Evolutionary conservation across 2,329 filamentous ascomycete species (phyloP).

Genomic region (Alternaria dauci): DNA sequence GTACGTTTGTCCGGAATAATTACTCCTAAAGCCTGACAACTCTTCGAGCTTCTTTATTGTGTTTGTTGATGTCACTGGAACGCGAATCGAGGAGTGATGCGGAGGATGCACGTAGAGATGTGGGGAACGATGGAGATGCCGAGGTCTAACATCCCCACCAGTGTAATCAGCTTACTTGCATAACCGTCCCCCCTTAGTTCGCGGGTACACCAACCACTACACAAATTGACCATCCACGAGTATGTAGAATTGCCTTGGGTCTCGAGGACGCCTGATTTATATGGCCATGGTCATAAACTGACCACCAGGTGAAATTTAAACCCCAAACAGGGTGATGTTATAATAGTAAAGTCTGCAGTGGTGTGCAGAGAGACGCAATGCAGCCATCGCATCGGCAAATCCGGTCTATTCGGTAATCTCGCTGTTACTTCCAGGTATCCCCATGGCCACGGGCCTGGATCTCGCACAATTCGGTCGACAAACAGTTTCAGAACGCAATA

Average conservation of each 20-base stretch:
- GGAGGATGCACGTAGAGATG: not conserved
- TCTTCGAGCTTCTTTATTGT: not conserved
- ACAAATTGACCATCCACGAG: too few species aligned
- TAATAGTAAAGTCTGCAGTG: not conserved
- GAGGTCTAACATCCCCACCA: not conserved
- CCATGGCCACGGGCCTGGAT: not conserved
- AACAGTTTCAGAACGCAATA: not conserved
- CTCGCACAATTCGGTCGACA: not conserved
- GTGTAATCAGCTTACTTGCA: not conserved
- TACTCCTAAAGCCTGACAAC: not conserved
- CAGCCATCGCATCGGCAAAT: not conserved
- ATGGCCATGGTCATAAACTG: not conserved
- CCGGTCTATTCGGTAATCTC: constrained; percentile 1
- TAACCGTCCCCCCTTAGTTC: not conserved
- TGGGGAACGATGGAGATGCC: not conserved
- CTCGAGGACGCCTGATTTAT: too few species aligned
- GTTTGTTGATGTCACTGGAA: not conserved
- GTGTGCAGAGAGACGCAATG: not conserved
- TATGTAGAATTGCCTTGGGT: too few species aligned
- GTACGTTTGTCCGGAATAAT: not conserved
- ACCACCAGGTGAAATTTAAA: not conserved
- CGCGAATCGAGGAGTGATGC: not conserved
- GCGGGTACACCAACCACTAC: not conserved
- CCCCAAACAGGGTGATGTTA: too few species aligned
- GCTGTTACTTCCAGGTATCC: not conserved